phyloP scores from a whole-genome alignment of 1,284 basidiomycete species.

The Rhodofomes roseus region DNA sequence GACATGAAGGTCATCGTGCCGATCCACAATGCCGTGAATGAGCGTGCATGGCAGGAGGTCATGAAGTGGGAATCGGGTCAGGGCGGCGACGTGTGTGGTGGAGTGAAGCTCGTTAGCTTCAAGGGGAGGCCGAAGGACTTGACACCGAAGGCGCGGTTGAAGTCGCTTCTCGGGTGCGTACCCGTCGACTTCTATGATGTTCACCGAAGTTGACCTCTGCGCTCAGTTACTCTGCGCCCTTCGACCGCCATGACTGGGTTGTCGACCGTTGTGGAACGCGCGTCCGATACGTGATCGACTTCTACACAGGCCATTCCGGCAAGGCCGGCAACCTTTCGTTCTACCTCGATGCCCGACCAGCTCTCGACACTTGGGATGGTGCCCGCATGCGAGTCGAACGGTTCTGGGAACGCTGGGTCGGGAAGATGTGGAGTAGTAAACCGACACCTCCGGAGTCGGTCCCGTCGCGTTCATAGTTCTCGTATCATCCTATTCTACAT shows the following conservation, averaged over 20 bases:
- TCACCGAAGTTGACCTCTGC: neutral
- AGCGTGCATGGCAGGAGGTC: conserved; percentile 91
- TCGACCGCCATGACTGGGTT: conserved; percentile 97
- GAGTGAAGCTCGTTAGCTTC: conserved; percentile 82
- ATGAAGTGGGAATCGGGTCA: conserved; percentile 85
- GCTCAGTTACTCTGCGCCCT: conserved; percentile 84
- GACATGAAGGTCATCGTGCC: conserved; percentile 98
- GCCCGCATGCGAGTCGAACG: conserved; percentile 69
- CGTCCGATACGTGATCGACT: conserved; percentile 96
- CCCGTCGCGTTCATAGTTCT: conserved; percentile 11
- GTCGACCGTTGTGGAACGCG: conserved; percentile 89
- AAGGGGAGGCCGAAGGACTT: conserved; percentile 73
- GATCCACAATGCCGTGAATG: conserved; percentile 99
- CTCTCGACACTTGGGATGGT: conserved; percentile 89
- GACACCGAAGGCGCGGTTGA: conserved; percentile 81
- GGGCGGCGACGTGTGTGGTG: conserved; percentile 81
- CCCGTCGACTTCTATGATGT: neutral
- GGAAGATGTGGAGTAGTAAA: conserved; percentile 18
- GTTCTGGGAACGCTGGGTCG: conserved; percentile 45
- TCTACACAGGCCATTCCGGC: conserved; percentile 84
- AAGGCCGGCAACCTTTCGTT: conserved; percentile 61
- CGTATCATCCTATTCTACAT: conserved; percentile 1
- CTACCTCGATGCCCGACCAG: conserved; percentile 92
- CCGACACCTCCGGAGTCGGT: conserved; percentile 19
- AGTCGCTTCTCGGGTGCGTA: conserved; percentile 83